A percentile compares a stretch with the other conserved stretches of the same genome.
These are phyloP conservation scores for Lumnitzera racemosa DNA, from an alignment of 345 rosid species.

Conservation along the genomic window DNA sequence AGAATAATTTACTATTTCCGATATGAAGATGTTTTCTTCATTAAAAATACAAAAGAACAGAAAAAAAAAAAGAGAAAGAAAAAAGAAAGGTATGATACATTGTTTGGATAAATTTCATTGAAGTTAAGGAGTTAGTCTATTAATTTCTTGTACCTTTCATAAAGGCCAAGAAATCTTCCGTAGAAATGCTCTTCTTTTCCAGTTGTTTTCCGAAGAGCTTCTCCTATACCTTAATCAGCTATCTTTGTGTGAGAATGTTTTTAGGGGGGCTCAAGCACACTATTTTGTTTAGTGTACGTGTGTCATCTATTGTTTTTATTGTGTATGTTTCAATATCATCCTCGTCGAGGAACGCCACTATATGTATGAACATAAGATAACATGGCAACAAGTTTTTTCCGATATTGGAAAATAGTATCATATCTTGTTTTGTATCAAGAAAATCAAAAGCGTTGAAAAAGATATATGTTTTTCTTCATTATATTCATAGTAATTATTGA, in stretches of 20 bases:
- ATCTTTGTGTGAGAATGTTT: constrained; percentile 50
- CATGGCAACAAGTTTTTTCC: not conserved
- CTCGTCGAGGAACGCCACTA: constrained; percentile 59
- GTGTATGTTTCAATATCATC: constrained; percentile 63
- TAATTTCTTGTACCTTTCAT: constrained; percentile 36
- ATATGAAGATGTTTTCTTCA: too few species aligned
- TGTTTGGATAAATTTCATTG: too few species aligned
- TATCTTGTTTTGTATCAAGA: too few species aligned
- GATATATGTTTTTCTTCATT: too few species aligned
- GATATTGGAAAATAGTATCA: too few species aligned
- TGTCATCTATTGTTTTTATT: constrained; percentile 59
- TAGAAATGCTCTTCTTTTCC: constrained; percentile 37
- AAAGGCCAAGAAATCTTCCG: constrained; percentile 48
- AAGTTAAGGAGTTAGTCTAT: not conserved
- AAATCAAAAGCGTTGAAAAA: too few species aligned
- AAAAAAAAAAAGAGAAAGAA: not conserved
- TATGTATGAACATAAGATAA: not conserved
- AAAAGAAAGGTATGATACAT: too few species aligned
- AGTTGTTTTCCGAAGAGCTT: constrained; percentile 36
- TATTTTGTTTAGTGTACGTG: constrained; percentile 57
- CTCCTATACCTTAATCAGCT: constrained; percentile 66
- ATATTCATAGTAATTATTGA: too few species aligned
- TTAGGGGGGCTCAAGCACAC: constrained; percentile 42
- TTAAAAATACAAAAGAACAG: too few species aligned
- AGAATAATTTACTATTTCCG: too few species aligned